Evolutionary conservation across 306 rosid species (phyloP).

Genomic region (Styphnolobium japonicum): DNA sequence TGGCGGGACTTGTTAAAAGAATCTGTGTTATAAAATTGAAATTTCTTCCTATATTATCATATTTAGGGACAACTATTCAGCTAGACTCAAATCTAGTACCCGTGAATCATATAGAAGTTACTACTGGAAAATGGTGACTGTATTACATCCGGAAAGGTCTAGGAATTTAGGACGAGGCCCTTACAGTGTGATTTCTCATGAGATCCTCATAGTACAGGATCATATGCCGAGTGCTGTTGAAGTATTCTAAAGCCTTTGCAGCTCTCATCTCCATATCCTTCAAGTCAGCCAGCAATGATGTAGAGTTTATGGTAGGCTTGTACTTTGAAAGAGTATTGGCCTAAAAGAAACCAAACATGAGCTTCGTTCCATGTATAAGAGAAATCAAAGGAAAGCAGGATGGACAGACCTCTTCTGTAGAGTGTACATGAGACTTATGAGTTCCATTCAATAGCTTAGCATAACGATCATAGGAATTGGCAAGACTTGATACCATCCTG

Average conservation of each 20-base stretch:
- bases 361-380: constrained; percentile 7
- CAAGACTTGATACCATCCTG: constrained; percentile 77
- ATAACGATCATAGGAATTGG: constrained; percentile 86
- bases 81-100: neutral
- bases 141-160: neutral
- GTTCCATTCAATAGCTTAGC: constrained; percentile 94
- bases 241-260: constrained; percentile 62
- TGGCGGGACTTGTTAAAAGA: neutral
- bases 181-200: constrained; percentile 64
- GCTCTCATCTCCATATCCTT: constrained; percentile 63
- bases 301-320: constrained; percentile 70
- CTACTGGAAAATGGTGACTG: neutral
- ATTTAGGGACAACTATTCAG: neutral
- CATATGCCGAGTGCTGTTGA: constrained; percentile 75
- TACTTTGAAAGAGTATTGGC: constrained; percentile 77
- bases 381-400: constrained; percentile 1
- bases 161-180: constrained; percentile 24
- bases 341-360: constrained; percentile 41
- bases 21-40: neutral
- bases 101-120: neutral
- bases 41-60: neutral
- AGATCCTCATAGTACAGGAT: constrained; percentile 83
- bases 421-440: constrained; percentile 93
- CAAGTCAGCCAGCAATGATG: constrained; percentile 57
- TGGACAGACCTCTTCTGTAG: constrained; percentile 68